Percentiles rank a stretch among this genome's conserved stretches.
Conservation (phyloP, 441 rosid genomes). For the Euphorbia celastroides region DNA sequence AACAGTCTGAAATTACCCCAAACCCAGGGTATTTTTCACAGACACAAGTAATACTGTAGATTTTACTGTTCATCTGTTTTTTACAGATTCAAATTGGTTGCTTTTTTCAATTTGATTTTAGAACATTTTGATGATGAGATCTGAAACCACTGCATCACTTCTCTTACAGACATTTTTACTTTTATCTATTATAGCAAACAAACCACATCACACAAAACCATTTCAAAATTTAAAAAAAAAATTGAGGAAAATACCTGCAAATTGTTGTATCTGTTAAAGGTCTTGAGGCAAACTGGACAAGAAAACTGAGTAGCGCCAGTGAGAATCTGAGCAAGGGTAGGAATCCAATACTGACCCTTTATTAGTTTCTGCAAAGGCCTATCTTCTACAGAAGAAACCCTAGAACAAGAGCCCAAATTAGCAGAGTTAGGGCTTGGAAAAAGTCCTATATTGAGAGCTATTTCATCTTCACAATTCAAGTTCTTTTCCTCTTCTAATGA, state of each 20-base stretch:
- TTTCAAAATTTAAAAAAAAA: too few species aligned
- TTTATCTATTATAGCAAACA: neutral
- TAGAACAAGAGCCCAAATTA: conserved; percentile 21
- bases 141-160: conserved; percentile 5
- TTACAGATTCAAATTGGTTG: too few species aligned
- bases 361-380: conserved; percentile 19
- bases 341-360: conserved; percentile 73
- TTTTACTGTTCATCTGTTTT: conserved; percentile 8
- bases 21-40: too few species aligned
- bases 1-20: neutral
- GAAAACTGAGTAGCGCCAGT: conserved; percentile 72
- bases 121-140: neutral
- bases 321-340: conserved; percentile 69
- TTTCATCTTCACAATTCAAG: conserved; percentile 9
- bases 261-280: conserved; percentile 74
- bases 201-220: neutral
- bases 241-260: too few species aligned
- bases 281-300: conserved; percentile 62
- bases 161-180: neutral
- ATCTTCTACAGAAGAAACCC: conserved; percentile 25
- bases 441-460: conserved; percentile 56
- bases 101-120: neutral
- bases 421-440: conserved; percentile 38
- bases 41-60: conserved; percentile 6
- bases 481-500: conserved; percentile 29